Percentiles rank a stretch among this genome's conserved stretches.
phyloP scores from a whole-genome alignment of 1,284 basidiomycete genomes.

The Papiliotrema nemorosa region DNA sequence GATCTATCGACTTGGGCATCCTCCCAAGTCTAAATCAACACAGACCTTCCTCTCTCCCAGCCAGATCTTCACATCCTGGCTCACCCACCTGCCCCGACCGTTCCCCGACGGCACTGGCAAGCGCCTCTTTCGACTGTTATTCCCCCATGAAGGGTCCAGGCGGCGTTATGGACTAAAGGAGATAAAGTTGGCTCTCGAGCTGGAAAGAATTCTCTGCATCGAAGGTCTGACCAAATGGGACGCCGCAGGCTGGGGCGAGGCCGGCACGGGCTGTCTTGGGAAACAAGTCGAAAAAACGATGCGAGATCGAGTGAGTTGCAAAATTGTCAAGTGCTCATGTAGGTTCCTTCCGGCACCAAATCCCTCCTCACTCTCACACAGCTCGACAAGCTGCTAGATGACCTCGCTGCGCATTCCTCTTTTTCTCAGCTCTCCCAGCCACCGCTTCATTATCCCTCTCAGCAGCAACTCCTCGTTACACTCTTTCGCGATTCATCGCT shows the following conservation, averaged over 20 bases:
- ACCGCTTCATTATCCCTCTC: slow-evolving; percentile 1
- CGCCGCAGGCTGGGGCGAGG: slow-evolving; percentile 31
- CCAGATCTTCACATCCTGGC: slow-evolving; percentile 39
- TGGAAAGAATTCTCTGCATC: slow-evolving; percentile 57
- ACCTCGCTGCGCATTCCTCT: slow-evolving; percentile 63
- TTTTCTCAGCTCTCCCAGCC: slow-evolving; percentile 56
- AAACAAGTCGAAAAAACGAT: slow-evolving; percentile 57
- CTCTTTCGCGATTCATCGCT: slow-evolving; percentile 40
- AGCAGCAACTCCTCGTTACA: slow-evolving; percentile 13
- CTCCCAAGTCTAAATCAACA: slow-evolving; percentile 15
- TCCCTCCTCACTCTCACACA: slow-evolving; percentile 45
- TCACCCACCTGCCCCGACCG: slow-evolving; percentile 27
- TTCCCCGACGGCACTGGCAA: slow-evolving; percentile 32
- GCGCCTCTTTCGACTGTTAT: slow-evolving; percentile 65
- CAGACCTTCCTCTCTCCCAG: neutral
- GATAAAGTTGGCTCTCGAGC: slow-evolving; percentile 56
- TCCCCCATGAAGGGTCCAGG: slow-evolving; percentile 69
- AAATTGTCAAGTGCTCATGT: slow-evolving; percentile 7
- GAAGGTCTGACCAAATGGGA: slow-evolving; percentile 56
- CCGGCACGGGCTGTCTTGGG: slow-evolving; percentile 65
- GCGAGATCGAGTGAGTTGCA: slow-evolving; percentile 29
- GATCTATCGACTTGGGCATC: slow-evolving; percentile 35
- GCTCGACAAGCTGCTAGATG: slow-evolving; percentile 64
- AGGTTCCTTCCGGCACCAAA: slow-evolving; percentile 5
- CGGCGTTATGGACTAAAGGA: slow-evolving; percentile 74